Conservation (phyloP, 331 rosid genomes). For the Rosa hybrid region DNA sequence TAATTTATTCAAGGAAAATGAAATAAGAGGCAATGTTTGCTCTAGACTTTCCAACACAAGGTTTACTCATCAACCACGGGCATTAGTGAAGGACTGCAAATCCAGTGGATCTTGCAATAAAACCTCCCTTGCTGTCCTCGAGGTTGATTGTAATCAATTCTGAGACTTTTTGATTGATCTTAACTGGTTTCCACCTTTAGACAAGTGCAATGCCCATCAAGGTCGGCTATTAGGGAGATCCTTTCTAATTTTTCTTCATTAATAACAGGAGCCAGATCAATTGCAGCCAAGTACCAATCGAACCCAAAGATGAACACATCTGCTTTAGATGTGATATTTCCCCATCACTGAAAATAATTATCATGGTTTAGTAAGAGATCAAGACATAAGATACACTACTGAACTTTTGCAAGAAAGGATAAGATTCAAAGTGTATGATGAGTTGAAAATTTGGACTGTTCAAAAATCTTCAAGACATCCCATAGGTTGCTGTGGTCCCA, state of each 20-base stretch:
- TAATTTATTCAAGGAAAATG: background rate
- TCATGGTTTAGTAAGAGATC: conserved; percentile 6
- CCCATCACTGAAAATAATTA: conserved; percentile 63
- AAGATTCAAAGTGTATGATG: background rate
- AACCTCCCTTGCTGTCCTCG: conserved; percentile 59
- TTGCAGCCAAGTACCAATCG: conserved; percentile 66
- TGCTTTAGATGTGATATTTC: conserved; percentile 68
- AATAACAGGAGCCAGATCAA: conserved; percentile 48
- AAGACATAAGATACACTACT: too few species aligned
- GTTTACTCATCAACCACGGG: conserved; percentile 51
- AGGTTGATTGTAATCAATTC: conserved; percentile 53
- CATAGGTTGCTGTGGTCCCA: background rate
- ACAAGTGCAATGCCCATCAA: conserved; percentile 67
- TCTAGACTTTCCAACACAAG: background rate
- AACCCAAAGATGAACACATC: conserved; percentile 79
- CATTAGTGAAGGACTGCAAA: conserved; percentile 70
- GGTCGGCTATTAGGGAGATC: conserved; percentile 49
- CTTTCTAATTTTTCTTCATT: conserved; percentile 48
- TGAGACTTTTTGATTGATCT: conserved; percentile 42
- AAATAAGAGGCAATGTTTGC: background rate
- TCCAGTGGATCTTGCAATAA: conserved; percentile 55
- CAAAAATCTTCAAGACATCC: background rate
- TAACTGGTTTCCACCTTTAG: conserved; percentile 66
- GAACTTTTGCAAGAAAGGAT: too few species aligned
- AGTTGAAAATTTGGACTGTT: background rate